Evolutionary conservation across 1,139 yeast species (phyloP), one percentile per base, ranked within the genome.

Genomic region (Hansenula sp.): DNA sequence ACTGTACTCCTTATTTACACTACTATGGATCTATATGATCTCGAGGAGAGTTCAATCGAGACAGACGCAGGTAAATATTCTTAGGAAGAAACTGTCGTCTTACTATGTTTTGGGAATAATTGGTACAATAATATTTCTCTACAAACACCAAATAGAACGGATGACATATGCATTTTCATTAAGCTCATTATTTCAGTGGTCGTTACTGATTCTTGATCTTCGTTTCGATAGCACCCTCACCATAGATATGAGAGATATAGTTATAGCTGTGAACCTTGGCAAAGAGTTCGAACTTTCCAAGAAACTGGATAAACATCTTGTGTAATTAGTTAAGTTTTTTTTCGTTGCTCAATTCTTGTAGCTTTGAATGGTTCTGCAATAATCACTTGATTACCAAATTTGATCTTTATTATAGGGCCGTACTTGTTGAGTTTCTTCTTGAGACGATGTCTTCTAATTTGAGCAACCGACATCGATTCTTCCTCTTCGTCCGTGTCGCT

Each of bases 401-500:
- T 47, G 38, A 54, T 43, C 34, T 48, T 50, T 18, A 54, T 47
- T 1, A 41, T 39, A 4, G 59, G 57, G 0, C 59, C 59, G 34
- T 47, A 54, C 32, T 32, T 40, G 1, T 17, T n/a, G 0, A 39
- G 36, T 26, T 46, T 40, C 21, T 41, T 45, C 16, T 19, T 39
- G 12, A 19, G 11, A 21, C 59, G 39, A n/a, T 38, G 44, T 12
- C 16, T 34, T 22, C 39, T 45, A 16, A 55, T 50, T 32, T 53
- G 43, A 8, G 42, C 42, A 2, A 45, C 42, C 0, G 53, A 18
- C 13, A 52, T 33, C 0, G 3, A 6, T 2, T 55, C 46, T 18
- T 55, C 60, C 3, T 52, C 57, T 12, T 46, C 50, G 32, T 55
- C 60, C 0, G 60, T 53, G 17, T 50, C 57, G 40, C 57, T 54